A percentile compares a stretch with the other conserved stretches of the same genome.
These are phyloP conservation scores for Saturnispora diversa DNA, from an alignment of 805 yeast genomes.

Conservation along the genomic window DNA sequence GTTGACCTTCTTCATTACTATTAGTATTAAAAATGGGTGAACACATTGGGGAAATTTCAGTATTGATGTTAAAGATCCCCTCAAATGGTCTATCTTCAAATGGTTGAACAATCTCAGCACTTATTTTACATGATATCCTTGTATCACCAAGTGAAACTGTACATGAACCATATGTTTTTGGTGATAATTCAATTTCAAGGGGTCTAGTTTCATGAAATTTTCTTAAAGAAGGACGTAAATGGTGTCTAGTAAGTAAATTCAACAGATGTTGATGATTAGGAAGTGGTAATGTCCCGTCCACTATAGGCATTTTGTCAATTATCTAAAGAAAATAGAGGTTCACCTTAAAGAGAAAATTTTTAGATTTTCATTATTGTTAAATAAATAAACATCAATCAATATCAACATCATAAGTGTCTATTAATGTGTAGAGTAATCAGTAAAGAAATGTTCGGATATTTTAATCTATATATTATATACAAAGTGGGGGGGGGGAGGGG, in stretches of 20 bases:
- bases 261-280: conserved; percentile 11
- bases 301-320: conserved; percentile 8
- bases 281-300: conserved; percentile 12
- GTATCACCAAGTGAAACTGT: conserved; percentile 75
- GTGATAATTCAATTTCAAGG: conserved; percentile 37
- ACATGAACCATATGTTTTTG: conserved; percentile 60
- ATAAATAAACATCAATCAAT: no score
- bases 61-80: conserved; percentile 74
- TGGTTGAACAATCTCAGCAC: conserved; percentile 72
- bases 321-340: neutral
- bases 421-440: no score
- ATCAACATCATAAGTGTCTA: no score
- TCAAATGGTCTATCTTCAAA: conserved; percentile 90
- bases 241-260: conserved; percentile 8
- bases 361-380: no score
- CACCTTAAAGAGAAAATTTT: neutral
- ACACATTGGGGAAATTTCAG: conserved; percentile 88
- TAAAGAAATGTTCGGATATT: neutral
- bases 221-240: conserved; percentile 14
- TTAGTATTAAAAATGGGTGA: conserved; percentile 52
- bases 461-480: conserved; percentile 2
- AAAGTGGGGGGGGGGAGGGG: no score
- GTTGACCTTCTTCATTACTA: conserved; percentile 2
- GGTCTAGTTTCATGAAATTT: conserved; percentile 12
- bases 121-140: conserved; percentile 58